Conservation (phyloP, 371 early-diverging fungal species). For the Actinomortierella wolfii region DNA sequence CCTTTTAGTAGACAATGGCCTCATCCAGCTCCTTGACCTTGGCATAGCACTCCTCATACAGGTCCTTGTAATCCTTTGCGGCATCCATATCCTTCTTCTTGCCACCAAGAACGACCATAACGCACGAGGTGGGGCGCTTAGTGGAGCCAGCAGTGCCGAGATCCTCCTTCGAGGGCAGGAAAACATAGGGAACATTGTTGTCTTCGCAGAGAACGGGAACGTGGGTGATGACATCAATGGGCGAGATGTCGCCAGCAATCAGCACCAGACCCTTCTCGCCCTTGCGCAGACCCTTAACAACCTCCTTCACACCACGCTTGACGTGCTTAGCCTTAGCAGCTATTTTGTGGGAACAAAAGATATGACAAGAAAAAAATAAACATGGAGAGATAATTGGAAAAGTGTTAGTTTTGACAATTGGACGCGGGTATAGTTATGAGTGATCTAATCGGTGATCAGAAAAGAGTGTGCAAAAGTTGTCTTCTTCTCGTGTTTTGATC, state of each 20-base stretch:
- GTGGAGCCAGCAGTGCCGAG: conserved; percentile 91
- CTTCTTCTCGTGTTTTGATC: no score
- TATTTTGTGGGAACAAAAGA: conserved; percentile 47
- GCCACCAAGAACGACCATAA: conserved; percentile 88
- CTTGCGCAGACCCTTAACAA: conserved; percentile 94
- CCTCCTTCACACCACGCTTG: conserved; percentile 97
- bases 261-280: conserved; percentile 93
- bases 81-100: conserved; percentile 70
- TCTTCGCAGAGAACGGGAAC: conserved; percentile 98
- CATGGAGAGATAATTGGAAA: no score
- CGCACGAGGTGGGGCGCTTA: conserved; percentile 92
- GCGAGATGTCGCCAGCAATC: conserved; percentile 96
- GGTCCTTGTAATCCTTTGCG: conserved; percentile 83
- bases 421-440: no score
- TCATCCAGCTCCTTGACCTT: conserved; percentile 66
- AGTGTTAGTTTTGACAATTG: no score
- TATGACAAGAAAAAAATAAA: no score
- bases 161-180: conserved; percentile 93
- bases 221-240: conserved; percentile 97
- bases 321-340: conserved; percentile 91
- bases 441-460: no score
- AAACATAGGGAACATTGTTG: conserved; percentile 91
- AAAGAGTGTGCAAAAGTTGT: no score
- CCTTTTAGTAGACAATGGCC: no score
- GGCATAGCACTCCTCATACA: conserved; percentile 76